phyloP scores from a whole-genome alignment of 768 basidiomycete genomes.

The Pleurotus ostreatus region DNA sequence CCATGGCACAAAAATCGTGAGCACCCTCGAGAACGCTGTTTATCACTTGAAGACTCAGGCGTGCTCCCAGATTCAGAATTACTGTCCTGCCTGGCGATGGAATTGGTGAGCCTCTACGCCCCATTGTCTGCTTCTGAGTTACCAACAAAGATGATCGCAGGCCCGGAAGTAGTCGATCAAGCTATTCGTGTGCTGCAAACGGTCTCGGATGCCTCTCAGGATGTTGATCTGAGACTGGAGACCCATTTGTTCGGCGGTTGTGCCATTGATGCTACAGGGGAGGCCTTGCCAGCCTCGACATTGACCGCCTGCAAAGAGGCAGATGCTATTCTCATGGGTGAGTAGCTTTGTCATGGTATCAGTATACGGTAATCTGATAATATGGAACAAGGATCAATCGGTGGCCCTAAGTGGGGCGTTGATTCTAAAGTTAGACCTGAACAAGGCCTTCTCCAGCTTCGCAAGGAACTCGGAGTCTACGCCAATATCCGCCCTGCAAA shows the following conservation, averaged over 20 bases:
- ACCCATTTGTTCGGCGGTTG: slow-evolving; percentile 84
- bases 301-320: slow-evolving; percentile 87
- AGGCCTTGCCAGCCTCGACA: slow-evolving; percentile 81
- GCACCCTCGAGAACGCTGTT: slow-evolving; percentile 1
- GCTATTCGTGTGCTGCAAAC: slow-evolving; percentile 80
- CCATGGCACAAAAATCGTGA: slow-evolving; percentile 45
- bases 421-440: slow-evolving; percentile 87
- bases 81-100: slow-evolving; percentile 95
- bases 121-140: not conserved
- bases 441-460: slow-evolving; percentile 79
- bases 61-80: slow-evolving; percentile 67
- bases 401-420: slow-evolving; percentile 99
- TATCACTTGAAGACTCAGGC: not conserved
- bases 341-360: slow-evolving; percentile 14
- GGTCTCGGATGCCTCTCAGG: slow-evolving; percentile 55
- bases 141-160: slow-evolving; percentile 29
- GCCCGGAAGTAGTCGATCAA: slow-evolving; percentile 87
- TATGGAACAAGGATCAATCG: slow-evolving; percentile 72
- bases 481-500: slow-evolving; percentile 98
- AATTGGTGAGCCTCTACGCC: slow-evolving; percentile 59
- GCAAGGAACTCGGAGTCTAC: slow-evolving; percentile 92
- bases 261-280: slow-evolving; percentile 86
- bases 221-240: slow-evolving; percentile 72
- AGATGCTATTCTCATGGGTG: slow-evolving; percentile 95
- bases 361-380: not conserved